Base-by-base conservation (phyloP, 2,329 filamentous ascomycete genomes). In the Neofusicoccum laricinum region DNA sequence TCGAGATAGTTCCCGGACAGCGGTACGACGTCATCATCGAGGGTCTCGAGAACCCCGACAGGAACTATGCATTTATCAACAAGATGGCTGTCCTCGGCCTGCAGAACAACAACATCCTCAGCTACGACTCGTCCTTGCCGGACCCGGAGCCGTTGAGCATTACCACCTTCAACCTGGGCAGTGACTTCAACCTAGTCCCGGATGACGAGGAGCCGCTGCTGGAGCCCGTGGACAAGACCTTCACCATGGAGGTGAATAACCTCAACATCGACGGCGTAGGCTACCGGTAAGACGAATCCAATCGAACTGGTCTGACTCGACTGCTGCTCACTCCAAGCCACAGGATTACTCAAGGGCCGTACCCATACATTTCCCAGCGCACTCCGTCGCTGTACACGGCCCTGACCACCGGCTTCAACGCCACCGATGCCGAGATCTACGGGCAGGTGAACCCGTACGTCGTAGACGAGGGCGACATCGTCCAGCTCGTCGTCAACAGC, bases 341-440 rank as follows among this genome's bases (percentile, higher is more conserved):
- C 65, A 68, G 67, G 11, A 66, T 68, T 64, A 90, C 57, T 14
- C 66, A 66, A 34, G 62, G 90, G 78, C 85, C 88, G 74, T 85
- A 89, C 68, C 88, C 87, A 21, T 92, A 90, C 73, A 80, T 81
- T 1, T 61, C 76, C 0, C 89, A 86, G 53, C 87, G 88, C 71
- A 89, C 91, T 0, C 90, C 90, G 0, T 84, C 87, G 0, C 79
- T 92, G 0, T 92, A 90, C 78, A 90, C 88, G 0, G 89, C 82
- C 0, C 78, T 91, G 15, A 84, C 82, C 0, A 77, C 86, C 1
- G 86, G 86, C 15, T 71, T 78, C 7, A 67, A 83, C 17, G 84
- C 86, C 11, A 81, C 80, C 1, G 81, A 91, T 66, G 80, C 87
- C 0, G 68, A 73, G 1, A 78, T 92, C 4, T 93, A 93, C 71